Conservation (phyloP, 768 basidiomycete species). For the Mycena venus region DNA sequence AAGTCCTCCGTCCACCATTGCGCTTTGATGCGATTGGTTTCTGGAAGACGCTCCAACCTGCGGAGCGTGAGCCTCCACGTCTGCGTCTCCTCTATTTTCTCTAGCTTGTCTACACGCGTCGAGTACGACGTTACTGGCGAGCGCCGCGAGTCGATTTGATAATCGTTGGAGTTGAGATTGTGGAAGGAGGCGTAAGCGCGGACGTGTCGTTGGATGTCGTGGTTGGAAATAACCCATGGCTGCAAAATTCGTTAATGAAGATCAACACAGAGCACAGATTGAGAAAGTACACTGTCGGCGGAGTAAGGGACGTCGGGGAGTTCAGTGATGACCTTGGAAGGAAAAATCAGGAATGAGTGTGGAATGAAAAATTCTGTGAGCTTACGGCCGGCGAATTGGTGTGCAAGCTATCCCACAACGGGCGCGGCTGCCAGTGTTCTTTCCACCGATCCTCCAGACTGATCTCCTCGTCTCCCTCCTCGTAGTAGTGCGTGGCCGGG, state of each 20-base stretch:
- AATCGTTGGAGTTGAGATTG: conserved; percentile 47
- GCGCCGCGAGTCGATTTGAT: conserved; percentile 22
- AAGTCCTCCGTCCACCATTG: conserved; percentile 48
- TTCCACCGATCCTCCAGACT: conserved; percentile 33
- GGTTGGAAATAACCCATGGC: conserved; percentile 38
- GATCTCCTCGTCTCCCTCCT: conserved; percentile 28
- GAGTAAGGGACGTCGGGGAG: conserved; percentile 35
- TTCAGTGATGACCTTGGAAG: conserved; percentile 36
- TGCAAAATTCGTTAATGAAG: background rate
- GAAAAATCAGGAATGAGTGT: background rate
- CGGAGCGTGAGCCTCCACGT: conserved; percentile 39
- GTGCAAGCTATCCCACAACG: conserved; percentile 36
- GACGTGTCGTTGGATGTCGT: conserved; percentile 42
- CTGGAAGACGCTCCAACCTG: conserved; percentile 31
- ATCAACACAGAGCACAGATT: too few relatives aligned
- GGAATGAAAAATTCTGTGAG: background rate
- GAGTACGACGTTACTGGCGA: conserved; percentile 44
- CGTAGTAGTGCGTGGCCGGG: conserved; percentile 25
- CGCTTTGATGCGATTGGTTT: conserved; percentile 33
- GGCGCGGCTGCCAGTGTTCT: conserved; percentile 37
- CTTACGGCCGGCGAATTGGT: conserved; percentile 34
- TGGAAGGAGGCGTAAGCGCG: conserved; percentile 48
- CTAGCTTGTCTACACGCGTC: conserved; percentile 53
- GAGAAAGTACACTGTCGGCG: conserved; percentile 29
- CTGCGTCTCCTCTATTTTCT: conserved; percentile 39